Conservation (phyloP, 768 basidiomycete genomes). For the Trametes meyenii region DNA sequence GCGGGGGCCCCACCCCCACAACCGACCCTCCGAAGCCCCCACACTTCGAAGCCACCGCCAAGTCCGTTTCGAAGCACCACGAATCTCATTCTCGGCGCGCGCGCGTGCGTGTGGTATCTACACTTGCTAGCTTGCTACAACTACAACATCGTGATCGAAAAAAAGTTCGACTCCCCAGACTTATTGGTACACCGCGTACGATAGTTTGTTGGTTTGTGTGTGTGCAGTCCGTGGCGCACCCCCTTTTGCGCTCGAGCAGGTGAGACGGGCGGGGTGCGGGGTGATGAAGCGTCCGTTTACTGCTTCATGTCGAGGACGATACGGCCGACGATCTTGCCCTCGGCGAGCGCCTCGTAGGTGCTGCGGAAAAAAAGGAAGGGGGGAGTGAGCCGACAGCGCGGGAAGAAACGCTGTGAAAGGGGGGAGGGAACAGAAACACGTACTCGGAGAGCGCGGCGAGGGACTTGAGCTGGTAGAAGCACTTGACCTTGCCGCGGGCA, state of each 20-base stretch:
- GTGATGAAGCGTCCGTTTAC: constrained; percentile 5
- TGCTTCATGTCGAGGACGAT: constrained; percentile 46
- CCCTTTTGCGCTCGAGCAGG: neutral
- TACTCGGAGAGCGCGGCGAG: constrained; percentile 56
- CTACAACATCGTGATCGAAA: too few species aligned
- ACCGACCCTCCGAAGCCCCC: too few species aligned
- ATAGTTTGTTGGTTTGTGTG: neutral
- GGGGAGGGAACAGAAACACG: constrained; percentile 32
- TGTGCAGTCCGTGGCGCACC: neutral
- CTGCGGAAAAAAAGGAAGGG: constrained; percentile 20
- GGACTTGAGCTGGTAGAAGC: constrained; percentile 48
- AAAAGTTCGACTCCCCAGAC: too few species aligned
- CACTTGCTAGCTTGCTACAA: too few species aligned
- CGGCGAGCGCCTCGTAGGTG: constrained; percentile 43
- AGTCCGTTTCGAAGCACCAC: too few species aligned
- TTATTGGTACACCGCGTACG: too few species aligned
- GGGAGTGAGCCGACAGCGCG: too few species aligned
- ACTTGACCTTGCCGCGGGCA: constrained; percentile 67
- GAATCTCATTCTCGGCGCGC: too few species aligned
- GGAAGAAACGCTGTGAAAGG: neutral
- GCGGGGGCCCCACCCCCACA: too few species aligned
- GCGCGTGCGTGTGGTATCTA: too few species aligned
- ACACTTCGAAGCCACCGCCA: too few species aligned
- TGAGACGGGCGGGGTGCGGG: neutral
- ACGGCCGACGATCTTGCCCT: constrained; percentile 52